phyloP scores from a whole-genome alignment of 768 basidiomycete genomes.

The Holtermanniella nyarrowii region DNA sequence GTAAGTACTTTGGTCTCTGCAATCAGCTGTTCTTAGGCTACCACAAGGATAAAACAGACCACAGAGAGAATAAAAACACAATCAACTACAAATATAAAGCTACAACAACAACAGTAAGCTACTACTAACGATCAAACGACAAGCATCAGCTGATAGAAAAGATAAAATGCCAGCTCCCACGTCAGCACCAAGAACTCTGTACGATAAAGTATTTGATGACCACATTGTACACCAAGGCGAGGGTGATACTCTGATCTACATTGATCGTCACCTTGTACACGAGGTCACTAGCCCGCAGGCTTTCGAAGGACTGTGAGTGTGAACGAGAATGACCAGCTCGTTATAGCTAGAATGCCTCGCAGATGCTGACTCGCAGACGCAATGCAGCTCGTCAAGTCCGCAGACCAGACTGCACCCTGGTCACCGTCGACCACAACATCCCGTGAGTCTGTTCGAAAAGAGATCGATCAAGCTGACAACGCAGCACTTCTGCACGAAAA shows the following conservation, averaged over 20 bases:
- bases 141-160: too few species aligned
- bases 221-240: constrained; percentile 64
- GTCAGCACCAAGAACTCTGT: constrained; percentile 68
- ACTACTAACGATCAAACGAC: too few species aligned
- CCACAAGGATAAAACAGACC: too few species aligned
- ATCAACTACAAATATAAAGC: too few species aligned
- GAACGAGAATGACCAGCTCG: constrained; percentile 26
- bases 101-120: too few species aligned
- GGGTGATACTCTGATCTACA: constrained; percentile 43
- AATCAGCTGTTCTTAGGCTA: too few species aligned
- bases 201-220: constrained; percentile 98
- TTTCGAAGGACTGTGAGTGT: constrained; percentile 63
- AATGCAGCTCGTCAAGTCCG: constrained; percentile 67
- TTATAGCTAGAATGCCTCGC: background rate
- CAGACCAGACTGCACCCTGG: constrained; percentile 77
- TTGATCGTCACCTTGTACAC: constrained; percentile 58
- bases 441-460: constrained; percentile 49
- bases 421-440: constrained; percentile 79
- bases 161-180: constrained; percentile 54
- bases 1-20: too few species aligned
- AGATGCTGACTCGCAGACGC: constrained; percentile 44
- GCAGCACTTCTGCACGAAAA: constrained; percentile 62
- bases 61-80: too few species aligned
- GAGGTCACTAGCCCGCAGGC: constrained; percentile 93
- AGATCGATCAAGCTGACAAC: background rate